These are phyloP conservation scores for Closterium sp. DNA, from an alignment of 139 green algal species.

Conservation along the genomic window DNA sequence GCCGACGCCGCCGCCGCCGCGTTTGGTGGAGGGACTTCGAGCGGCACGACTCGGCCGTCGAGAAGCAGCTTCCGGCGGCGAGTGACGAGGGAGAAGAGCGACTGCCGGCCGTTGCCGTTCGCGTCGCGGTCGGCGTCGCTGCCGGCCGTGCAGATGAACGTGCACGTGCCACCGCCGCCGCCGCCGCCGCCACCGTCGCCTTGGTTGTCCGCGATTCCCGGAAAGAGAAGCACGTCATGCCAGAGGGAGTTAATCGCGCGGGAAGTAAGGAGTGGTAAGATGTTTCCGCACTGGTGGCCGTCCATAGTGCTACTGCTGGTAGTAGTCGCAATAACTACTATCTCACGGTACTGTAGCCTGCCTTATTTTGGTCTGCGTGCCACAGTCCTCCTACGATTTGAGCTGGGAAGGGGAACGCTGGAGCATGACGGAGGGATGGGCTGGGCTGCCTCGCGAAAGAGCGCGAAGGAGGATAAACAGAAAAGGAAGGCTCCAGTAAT, in stretches of 20 bases:
- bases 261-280: not conserved
- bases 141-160: not conserved
- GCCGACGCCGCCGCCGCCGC: not conserved
- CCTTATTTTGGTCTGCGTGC: too few relatives aligned
- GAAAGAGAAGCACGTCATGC: not conserved
- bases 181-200: too few relatives aligned
- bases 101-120: not conserved
- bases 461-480: too few relatives aligned
- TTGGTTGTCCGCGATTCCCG: not conserved
- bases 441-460: too few relatives aligned
- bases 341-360: too few relatives aligned
- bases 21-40: not conserved
- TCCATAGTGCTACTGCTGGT: not conserved
- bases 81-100: not conserved
- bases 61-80: not conserved
- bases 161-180: not conserved
- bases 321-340: too few relatives aligned
- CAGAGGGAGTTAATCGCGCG: not conserved
- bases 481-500: too few relatives aligned
- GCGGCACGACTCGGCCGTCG: not conserved
- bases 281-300: not conserved
- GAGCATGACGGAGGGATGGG: too few relatives aligned
- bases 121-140: not conserved
- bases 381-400: too few relatives aligned
- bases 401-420: too few relatives aligned